Evolutionary conservation across 371 early-diverging fungal species (phyloP).

Genomic region (Mucor circinelloides): DNA sequence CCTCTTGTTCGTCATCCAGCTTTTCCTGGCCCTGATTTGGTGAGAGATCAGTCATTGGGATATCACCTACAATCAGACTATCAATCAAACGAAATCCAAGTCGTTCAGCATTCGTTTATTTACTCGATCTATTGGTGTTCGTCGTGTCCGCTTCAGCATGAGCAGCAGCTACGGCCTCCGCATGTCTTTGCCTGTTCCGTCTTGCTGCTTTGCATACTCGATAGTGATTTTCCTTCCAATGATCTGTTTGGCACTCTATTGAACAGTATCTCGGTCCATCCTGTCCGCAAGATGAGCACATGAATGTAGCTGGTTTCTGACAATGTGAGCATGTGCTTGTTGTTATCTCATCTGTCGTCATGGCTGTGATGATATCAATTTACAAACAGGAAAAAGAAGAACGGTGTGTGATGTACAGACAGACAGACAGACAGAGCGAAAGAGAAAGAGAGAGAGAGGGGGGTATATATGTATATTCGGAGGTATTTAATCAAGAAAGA

Average conservation of each 20-base stretch:
- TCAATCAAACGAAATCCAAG: background rate
- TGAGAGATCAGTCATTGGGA: slow-evolving; percentile 22
- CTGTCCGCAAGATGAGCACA: slow-evolving; percentile 63
- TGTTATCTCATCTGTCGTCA: background rate
- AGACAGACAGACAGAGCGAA: background rate
- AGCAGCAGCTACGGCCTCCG: background rate
- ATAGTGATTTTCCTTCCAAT: slow-evolving; percentile 64
- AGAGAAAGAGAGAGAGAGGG: background rate
- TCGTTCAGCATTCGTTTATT: background rate
- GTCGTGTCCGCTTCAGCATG: background rate
- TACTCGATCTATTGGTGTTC: background rate
- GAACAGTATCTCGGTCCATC: slow-evolving; percentile 69
- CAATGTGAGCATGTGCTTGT: slow-evolving; percentile 36
- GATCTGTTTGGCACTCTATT: slow-evolving; percentile 63
- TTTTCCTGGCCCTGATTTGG: slow-evolving; percentile 4
- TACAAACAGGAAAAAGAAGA: background rate
- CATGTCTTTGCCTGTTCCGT: slow-evolving; percentile 6
- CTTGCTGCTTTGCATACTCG: slow-evolving; percentile 38
- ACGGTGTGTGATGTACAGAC: too few relatives aligned
- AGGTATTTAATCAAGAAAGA: background rate
- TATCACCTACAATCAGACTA: slow-evolving; percentile 8
- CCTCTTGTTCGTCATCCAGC: slow-evolving; percentile 26
- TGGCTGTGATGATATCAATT: background rate
- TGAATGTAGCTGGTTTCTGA: slow-evolving; percentile 53
- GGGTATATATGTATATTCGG: background rate